Evolutionary conservation across 2,329 filamentous ascomycete genomes (phyloP).

Genomic region (Hirsutella minnesotensis): DNA sequence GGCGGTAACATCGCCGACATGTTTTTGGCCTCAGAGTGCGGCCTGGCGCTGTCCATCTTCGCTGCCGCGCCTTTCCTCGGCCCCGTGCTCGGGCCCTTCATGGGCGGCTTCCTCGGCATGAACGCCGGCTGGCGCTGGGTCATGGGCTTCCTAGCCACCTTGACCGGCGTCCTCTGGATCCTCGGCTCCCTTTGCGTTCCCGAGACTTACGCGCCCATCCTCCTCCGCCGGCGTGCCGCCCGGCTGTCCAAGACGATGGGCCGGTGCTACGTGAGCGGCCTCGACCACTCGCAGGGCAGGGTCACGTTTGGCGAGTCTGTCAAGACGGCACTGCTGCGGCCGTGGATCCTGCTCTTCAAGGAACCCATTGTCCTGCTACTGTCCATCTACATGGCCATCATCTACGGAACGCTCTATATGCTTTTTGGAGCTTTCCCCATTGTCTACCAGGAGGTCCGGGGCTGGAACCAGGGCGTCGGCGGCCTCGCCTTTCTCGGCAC

Average conservation of each 20-base stretch:
- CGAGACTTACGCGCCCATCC: conserved; percentile 75
- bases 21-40: conserved; percentile 44
- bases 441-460: conserved; percentile 70
- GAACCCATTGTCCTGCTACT: conserved; percentile 82
- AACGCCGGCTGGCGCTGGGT: conserved; percentile 38
- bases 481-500: conserved; percentile 35
- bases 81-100: conserved; percentile 39
- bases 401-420: conserved; percentile 67
- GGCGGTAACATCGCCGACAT: conserved; percentile 56
- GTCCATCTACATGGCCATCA: conserved; percentile 72
- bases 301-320: too few species aligned
- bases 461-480: conserved; percentile 59
- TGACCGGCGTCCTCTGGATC: conserved; percentile 57
- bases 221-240: conserved; percentile 58
- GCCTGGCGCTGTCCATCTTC: conserved; percentile 53
- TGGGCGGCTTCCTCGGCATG: conserved; percentile 27
- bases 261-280: conserved; percentile 58
- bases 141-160: conserved; percentile 2
- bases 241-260: conserved; percentile 61
- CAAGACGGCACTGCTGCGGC: conserved; percentile 47
- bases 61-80: conserved; percentile 50
- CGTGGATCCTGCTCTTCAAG: conserved; percentile 70
- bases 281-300: conserved; percentile 57
- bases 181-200: conserved; percentile 50
- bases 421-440: conserved; percentile 61